phyloP scores from a whole-genome alignment of 306 rosid genomes.

The Castanea sativa region DNA sequence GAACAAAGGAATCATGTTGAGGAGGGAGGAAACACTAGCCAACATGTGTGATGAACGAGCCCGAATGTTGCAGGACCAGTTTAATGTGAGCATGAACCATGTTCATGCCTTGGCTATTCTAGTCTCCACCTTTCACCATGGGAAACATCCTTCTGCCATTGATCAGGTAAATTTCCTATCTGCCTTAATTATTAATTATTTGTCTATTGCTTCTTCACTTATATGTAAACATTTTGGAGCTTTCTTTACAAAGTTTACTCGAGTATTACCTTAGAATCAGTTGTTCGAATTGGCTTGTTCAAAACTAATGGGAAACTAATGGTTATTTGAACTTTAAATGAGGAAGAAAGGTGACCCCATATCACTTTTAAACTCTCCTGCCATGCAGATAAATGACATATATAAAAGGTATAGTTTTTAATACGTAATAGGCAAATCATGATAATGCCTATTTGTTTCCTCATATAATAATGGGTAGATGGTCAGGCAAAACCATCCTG shows the following conservation, averaged over 20 bases:
- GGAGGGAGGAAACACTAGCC: constrained; percentile 78
- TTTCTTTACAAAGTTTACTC: background rate
- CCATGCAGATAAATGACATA: constrained; percentile 3
- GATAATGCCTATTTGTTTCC: background rate
- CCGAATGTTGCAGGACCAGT: constrained; percentile 95
- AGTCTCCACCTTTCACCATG: constrained; percentile 92
- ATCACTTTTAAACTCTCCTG: background rate
- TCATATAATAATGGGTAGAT: background rate
- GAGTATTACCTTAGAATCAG: background rate
- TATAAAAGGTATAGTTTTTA: no score
- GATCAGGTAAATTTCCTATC: constrained; percentile 65
- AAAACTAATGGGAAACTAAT: background rate
- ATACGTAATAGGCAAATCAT: background rate
- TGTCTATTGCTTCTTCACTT: background rate
- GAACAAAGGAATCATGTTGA: constrained; percentile 35
- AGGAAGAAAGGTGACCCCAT: background rate
- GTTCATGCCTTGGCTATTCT: constrained; percentile 94
- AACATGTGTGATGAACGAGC: constrained; percentile 99
- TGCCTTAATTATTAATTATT: constrained; percentile 4
- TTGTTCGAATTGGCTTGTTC: background rate
- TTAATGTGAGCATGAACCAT: constrained; percentile 93
- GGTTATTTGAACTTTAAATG: background rate
- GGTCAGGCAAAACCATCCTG: background rate
- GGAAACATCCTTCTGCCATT: constrained; percentile 82
- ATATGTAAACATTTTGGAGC: background rate